A percentile compares a stretch with the other conserved stretches of the same genome.
These are phyloP conservation scores for Plasmodium blacklocki DNA, from an alignment of 169 alveolate species.

Conservation along the genomic window DNA sequence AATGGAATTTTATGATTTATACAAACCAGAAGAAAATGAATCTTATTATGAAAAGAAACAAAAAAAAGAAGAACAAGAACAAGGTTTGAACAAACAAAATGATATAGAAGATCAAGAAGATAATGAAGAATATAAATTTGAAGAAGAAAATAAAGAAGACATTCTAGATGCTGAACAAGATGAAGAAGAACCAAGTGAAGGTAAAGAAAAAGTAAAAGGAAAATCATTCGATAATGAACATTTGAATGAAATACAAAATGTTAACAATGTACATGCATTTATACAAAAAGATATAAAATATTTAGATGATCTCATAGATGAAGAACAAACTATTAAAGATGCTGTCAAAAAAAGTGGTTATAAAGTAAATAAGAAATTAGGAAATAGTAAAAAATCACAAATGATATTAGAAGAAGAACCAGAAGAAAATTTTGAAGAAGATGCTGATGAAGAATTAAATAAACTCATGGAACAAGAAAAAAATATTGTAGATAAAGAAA, in stretches of 20 bases:
- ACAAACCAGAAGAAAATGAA: too few relatives aligned
- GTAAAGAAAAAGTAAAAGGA: not conserved
- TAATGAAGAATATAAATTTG: not conserved
- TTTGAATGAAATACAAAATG: constrained; percentile 7
- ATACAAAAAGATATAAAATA: constrained; percentile 28
- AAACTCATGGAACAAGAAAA: constrained; percentile 12
- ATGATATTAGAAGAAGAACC: not conserved
- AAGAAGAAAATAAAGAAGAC: constrained; percentile 2
- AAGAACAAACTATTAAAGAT: constrained; percentile 22
- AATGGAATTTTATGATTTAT: too few relatives aligned
- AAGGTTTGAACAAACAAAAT: not conserved
- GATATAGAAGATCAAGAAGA: not conserved
- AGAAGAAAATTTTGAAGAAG: not conserved
- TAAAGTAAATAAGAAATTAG: not conserved
- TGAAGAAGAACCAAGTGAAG: not conserved
- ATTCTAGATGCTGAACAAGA: not conserved
- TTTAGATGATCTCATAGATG: constrained; percentile 28
- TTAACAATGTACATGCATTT: constrained; percentile 25
- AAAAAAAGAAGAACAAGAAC: not conserved
- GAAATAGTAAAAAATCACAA: not conserved
- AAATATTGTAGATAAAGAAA: not conserved
- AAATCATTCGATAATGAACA: constrained; percentile 49
- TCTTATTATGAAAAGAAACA: too few relatives aligned
- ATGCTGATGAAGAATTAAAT: constrained; percentile 20
- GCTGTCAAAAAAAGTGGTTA: constrained; percentile 36